These are phyloP conservation scores for Yamadazyma kitorensis DNA, from an alignment of 805 yeast species.

Conservation along the genomic window DNA sequence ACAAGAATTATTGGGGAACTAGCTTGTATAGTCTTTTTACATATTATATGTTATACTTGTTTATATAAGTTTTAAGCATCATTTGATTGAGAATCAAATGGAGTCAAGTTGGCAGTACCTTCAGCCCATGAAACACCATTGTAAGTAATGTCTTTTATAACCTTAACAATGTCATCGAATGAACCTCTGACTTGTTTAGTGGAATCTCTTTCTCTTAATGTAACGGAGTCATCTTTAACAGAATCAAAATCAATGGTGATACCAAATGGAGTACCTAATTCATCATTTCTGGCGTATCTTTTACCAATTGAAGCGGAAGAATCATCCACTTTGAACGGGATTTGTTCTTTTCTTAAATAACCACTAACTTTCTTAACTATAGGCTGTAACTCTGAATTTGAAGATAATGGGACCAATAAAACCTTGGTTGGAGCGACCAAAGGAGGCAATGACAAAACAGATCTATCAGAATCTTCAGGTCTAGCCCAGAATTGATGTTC, in stretches of 20 bases:
- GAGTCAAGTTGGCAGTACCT: slow-evolving; percentile 70
- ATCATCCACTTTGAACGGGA: slow-evolving; percentile 95
- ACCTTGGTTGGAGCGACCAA: slow-evolving; percentile 97
- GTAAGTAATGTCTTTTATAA: slow-evolving; percentile 74
- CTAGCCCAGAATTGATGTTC: slow-evolving; percentile 96
- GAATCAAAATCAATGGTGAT: slow-evolving; percentile 95
- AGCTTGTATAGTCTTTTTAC: background rate
- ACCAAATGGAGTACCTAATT: slow-evolving; percentile 98
- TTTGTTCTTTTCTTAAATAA: slow-evolving; percentile 71
- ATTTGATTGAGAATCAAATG: slow-evolving; percentile 69
- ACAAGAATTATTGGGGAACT: slow-evolving; percentile 47
- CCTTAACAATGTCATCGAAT: slow-evolving; percentile 62
- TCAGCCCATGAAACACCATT: slow-evolving; percentile 78
- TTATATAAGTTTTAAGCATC: slow-evolving; percentile 10
- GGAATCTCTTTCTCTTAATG: slow-evolving; percentile 95
- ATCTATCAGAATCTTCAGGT: slow-evolving; percentile 83
- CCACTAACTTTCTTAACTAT: slow-evolving; percentile 67
- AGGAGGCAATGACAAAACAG: slow-evolving; percentile 88
- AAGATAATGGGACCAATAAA: slow-evolving; percentile 88
- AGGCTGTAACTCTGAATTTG: slow-evolving; percentile 76
- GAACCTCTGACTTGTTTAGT: slow-evolving; percentile 96
- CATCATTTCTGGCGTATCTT: slow-evolving; percentile 97
- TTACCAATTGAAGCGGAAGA: slow-evolving; percentile 97
- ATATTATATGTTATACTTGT: background rate
- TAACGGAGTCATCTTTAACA: slow-evolving; percentile 80